Percentiles rank a stretch among this genome's conserved stretches.
Evolutionary conservation across 2,329 filamentous ascomycete species (phyloP).

Genomic region (Neoarthrinium moseri): DNA sequence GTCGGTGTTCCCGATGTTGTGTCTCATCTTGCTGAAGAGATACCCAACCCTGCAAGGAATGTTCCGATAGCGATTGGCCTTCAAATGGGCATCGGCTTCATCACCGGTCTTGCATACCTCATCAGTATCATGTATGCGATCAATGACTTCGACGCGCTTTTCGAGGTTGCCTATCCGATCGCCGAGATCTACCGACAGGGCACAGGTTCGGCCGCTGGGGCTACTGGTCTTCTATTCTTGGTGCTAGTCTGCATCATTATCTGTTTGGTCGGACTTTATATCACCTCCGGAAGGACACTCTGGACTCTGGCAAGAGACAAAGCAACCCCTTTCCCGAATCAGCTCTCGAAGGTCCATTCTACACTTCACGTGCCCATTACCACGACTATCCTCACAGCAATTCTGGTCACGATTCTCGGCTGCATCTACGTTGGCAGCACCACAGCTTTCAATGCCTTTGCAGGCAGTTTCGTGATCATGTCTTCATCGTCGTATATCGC

Average conservation of each 20-base stretch:
- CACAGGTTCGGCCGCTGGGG: constrained; percentile 36
- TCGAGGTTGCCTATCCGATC: constrained; percentile 41
- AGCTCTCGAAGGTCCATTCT: constrained; percentile 20
- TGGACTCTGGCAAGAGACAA: constrained; percentile 41
- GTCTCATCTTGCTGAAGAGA: constrained; percentile 65
- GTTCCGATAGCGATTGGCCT: constrained; percentile 37
- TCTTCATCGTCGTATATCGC: constrained; percentile 55
- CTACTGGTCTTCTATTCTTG: constrained; percentile 39
- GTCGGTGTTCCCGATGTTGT: constrained; percentile 66
- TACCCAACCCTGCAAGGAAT: constrained; percentile 44
- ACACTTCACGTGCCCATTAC: constrained; percentile 33
- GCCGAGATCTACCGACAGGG: constrained; percentile 45
- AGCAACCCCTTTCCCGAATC: constrained; percentile 30
- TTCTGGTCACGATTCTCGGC: constrained; percentile 52
- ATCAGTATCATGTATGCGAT: constrained; percentile 52
- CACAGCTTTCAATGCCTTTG: constrained; percentile 66
- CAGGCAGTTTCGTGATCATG: constrained; percentile 41
- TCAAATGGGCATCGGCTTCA: constrained; percentile 49
- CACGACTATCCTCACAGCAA: constrained; percentile 48
- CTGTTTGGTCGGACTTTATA: constrained; percentile 27
- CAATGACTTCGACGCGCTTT: constrained; percentile 43
- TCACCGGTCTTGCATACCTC: constrained; percentile 47
- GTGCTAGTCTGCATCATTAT: constrained; percentile 29
- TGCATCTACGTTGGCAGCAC: constrained; percentile 65
- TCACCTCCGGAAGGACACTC: constrained; percentile 33